Conservation (phyloP, 1,139 yeast species). For the Geotrichum citri-aurantii region DNA sequence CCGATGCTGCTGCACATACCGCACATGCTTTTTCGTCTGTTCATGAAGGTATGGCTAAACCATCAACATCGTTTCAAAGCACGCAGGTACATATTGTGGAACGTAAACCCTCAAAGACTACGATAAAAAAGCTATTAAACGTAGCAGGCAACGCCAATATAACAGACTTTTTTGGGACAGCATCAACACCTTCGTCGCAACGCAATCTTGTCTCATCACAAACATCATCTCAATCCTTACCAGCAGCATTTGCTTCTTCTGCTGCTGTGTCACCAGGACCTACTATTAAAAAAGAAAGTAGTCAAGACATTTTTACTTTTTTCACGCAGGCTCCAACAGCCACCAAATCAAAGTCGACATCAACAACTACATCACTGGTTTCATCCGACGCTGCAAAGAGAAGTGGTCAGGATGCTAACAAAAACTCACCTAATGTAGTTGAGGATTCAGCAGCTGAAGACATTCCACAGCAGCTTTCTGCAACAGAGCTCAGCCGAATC, state of each 20-base stretch:
- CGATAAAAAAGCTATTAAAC: neutral
- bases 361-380: neutral
- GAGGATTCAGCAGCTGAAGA: neutral
- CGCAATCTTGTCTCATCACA: neutral
- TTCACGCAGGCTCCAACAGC: neutral
- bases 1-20: neutral
- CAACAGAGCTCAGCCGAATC: neutral
- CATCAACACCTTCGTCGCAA: neutral
- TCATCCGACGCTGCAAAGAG: neutral
- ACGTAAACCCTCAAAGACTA: neutral
- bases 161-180: conserved; percentile 6
- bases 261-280: neutral
- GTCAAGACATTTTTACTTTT: conserved; percentile 4
- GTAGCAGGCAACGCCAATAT: neutral
- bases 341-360: neutral
- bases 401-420: neutral
- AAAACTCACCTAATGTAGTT: neutral
- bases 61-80: neutral
- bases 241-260: neutral
- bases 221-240: neutral
- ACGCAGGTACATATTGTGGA: neutral
- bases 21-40: neutral
- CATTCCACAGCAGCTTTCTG: neutral
- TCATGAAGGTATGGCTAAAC: neutral
- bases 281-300: neutral